Evolutionary conservation across 2,329 filamentous ascomycete species (phyloP).

Genomic region (Colletotrichum orchidophilum): DNA sequence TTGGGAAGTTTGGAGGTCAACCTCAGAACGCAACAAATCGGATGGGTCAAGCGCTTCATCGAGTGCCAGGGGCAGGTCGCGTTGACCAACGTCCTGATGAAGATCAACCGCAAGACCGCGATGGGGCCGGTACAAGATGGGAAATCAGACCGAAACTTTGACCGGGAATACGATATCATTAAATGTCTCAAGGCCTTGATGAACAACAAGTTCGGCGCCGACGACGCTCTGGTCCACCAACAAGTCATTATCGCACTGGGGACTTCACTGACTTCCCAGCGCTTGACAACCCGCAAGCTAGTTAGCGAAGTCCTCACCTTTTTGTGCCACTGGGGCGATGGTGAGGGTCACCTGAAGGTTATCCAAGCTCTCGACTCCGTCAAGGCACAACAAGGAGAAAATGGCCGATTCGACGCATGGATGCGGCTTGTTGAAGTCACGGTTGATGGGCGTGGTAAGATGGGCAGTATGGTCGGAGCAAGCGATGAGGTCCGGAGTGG

Average conservation of each 20-base stretch:
- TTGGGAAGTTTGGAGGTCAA: constrained; percentile 94
- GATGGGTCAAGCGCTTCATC: constrained; percentile 96
- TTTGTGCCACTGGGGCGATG: constrained; percentile 91
- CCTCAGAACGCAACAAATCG: constrained; percentile 93
- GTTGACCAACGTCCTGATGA: constrained; percentile 89
- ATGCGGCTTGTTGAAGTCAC: constrained; percentile 99
- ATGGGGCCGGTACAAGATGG: constrained; percentile 71
- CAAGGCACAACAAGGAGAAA: constrained; percentile 88
- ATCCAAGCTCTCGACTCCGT: constrained; percentile 92
- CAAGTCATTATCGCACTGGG: constrained; percentile 90
- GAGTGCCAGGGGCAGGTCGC: constrained; percentile 98
- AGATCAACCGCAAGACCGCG: constrained; percentile 89
- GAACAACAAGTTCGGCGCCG: constrained; percentile 99
- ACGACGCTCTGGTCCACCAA: constrained; percentile 91
- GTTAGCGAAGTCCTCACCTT: constrained; percentile 98
- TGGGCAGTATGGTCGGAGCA: constrained; percentile 96
- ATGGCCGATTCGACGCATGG: constrained; percentile 96
- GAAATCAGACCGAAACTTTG: constrained; percentile 79
- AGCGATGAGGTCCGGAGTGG: constrained; percentile 96
- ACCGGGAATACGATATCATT: constrained; percentile 95
- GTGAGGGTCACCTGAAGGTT: constrained; percentile 90
- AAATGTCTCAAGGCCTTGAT: constrained; percentile 97
- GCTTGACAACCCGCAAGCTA: constrained; percentile 90
- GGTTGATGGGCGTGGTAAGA: constrained; percentile 95
- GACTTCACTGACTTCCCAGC: constrained; percentile 86